These are phyloP conservation scores for Striga hermonthica DNA, from an alignment of 305 asterid species.

Conservation along the genomic window DNA sequence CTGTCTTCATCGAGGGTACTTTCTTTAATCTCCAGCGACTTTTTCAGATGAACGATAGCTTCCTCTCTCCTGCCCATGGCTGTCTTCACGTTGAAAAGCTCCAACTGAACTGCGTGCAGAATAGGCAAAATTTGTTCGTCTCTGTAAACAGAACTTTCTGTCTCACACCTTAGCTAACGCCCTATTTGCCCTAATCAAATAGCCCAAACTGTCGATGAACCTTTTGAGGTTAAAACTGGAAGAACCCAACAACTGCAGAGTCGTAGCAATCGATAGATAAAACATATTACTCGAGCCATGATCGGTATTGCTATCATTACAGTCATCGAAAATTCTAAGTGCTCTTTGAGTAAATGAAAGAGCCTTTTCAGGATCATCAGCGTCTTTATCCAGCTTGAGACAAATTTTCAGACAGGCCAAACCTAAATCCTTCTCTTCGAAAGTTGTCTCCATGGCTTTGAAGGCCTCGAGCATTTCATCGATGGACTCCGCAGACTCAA, in stretches of 20 bases:
- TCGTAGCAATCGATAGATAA: constrained; percentile 78
- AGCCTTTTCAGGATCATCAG: constrained; percentile 66
- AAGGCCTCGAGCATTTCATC: constrained; percentile 76
- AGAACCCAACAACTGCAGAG: constrained; percentile 86
- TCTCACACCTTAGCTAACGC: constrained; percentile 47
- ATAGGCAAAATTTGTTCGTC: constrained; percentile 56
- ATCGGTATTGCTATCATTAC: constrained; percentile 29
- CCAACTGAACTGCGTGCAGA: constrained; percentile 70
- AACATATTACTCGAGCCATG: constrained; percentile 32
- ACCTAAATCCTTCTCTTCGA: constrained; percentile 70
- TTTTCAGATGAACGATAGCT: constrained; percentile 69
- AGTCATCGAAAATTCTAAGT: constrained; percentile 51
- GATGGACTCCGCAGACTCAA: constrained; percentile 68
- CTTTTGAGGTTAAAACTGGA: constrained; percentile 53
- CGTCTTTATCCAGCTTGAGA: constrained; percentile 77
- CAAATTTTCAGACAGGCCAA: constrained; percentile 83
- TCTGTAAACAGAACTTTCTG: constrained; percentile 35
- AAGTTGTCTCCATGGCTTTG: constrained; percentile 60
- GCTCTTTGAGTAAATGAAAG: constrained; percentile 68
- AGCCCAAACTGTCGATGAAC: constrained; percentile 82
- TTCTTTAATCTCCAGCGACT: constrained; percentile 75
- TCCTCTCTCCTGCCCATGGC: constrained; percentile 93
- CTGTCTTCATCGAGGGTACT: constrained; percentile 57
- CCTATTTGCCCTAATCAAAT: constrained; percentile 81
- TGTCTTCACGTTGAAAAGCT: constrained; percentile 73